A percentile compares a stretch with the other conserved stretches of the same genome.
These are phyloP conservation scores for Lycium barbarum DNA, from an alignment of 257 asterid species.

Conservation along the genomic window DNA sequence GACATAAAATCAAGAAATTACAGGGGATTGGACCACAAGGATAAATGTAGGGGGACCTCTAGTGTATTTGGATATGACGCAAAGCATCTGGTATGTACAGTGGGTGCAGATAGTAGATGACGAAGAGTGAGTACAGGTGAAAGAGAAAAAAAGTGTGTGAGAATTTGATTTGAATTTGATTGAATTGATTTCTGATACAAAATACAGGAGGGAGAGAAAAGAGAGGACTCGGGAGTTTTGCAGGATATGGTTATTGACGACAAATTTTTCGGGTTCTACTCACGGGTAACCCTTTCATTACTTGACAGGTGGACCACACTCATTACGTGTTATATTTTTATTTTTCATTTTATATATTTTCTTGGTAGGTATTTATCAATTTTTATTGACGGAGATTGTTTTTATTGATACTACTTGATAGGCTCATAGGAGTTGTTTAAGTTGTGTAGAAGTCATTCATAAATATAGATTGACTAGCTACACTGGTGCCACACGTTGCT, in stretches of 20 bases:
- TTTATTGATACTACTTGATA: no score
- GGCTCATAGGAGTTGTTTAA: neutral
- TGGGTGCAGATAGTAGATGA: neutral
- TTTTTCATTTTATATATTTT: neutral
- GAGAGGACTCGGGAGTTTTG: neutral
- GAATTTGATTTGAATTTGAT: conserved; percentile 3
- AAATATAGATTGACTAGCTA: neutral
- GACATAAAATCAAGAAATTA: conserved; percentile 51
- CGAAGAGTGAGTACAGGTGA: neutral
- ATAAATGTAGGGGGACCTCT: neutral
- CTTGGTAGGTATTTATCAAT: neutral
- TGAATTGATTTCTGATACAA: neutral
- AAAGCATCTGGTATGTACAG: neutral
- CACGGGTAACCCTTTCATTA: conserved; percentile 6
- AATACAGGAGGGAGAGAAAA: neutral
- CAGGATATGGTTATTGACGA: conserved; percentile 37
- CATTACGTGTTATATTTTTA: neutral
- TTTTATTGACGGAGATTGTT: neutral
- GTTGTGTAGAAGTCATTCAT: neutral
- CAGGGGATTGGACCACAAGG: conserved; percentile 36
- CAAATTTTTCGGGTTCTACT: conserved; percentile 33
- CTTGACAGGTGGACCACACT: neutral
- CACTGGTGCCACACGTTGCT: neutral
- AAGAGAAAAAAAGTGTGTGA: neutral
- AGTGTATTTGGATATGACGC: neutral